Conservation (phyloP, 2,329 filamentous ascomycete genomes). For the Stemphylium lycopersici region DNA sequence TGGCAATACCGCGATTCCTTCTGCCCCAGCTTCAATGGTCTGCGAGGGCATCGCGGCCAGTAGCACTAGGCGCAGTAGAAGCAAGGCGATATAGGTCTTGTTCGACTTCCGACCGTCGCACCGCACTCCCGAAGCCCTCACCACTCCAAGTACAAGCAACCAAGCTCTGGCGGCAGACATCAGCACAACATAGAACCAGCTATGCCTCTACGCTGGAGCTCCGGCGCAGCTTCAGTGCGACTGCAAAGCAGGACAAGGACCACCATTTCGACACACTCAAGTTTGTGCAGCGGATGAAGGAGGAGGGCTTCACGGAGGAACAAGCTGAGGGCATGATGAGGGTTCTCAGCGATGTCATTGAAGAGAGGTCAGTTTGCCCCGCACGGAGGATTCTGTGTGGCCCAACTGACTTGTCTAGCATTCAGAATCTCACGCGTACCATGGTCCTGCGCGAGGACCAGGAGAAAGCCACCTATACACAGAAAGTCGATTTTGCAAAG, state of each 20-base stretch:
- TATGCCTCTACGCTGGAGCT: constrained; percentile 11
- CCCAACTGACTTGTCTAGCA: constrained; percentile 59
- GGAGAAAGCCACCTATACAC: constrained; percentile 75
- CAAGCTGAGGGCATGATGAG: constrained; percentile 99
- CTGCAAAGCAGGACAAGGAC: constrained; percentile 67
- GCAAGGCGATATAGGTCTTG: constrained; percentile 23
- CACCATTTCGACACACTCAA: constrained; percentile 99
- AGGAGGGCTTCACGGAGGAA: constrained; percentile 93
- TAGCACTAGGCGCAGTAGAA: constrained; percentile 18
- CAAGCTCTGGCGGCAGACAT: constrained; percentile 10
- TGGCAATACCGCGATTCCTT: constrained; percentile 48
- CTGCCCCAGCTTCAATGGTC: constrained; percentile 47
- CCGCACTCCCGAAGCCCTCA: constrained; percentile 11
- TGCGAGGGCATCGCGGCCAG: constrained; percentile 31
- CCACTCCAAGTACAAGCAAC: constrained; percentile 14
- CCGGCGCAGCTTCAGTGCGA: constrained; percentile 67
- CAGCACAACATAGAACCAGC: constrained; percentile 7
- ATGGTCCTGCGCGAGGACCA: constrained; percentile 98
- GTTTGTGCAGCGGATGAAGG: constrained; percentile 88
- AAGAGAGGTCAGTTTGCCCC: constrained; percentile 72
- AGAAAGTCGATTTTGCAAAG: constrained; percentile 98
- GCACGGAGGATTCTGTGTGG: not conserved
- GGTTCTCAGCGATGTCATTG: constrained; percentile 93
- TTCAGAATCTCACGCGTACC: constrained; percentile 94
- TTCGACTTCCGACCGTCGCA: constrained; percentile 21